Evolutionary conservation across 306 rosid genomes (phyloP).

Genomic region (Cucurbita maxima): DNA sequence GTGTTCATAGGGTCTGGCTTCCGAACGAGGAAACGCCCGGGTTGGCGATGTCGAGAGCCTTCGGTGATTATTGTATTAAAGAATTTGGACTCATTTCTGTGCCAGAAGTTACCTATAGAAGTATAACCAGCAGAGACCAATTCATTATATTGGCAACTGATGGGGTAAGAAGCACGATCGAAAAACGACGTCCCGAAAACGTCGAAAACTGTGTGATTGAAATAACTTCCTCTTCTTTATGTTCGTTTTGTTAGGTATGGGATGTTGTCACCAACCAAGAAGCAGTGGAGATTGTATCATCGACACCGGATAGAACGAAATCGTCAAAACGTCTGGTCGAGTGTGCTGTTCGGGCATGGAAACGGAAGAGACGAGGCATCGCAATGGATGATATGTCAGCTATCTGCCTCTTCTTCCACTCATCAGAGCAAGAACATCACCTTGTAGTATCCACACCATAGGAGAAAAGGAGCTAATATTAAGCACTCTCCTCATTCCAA

Average conservation of each 20-base stretch:
- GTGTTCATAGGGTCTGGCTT: conserved; percentile 77
- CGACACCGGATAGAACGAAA: conserved; percentile 40
- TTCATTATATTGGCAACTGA: conserved; percentile 85
- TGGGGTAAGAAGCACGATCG: conserved; percentile 40
- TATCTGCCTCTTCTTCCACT: conserved; percentile 74
- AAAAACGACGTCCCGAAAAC: not conserved
- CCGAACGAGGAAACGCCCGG: conserved; percentile 74
- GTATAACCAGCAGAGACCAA: conserved; percentile 44
- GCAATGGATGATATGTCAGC: conserved; percentile 92
- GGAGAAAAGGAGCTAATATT: not conserved
- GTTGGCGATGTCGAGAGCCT: conserved; percentile 92
- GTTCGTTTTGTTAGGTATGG: conserved; percentile 49
- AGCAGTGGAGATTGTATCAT: conserved; percentile 67
- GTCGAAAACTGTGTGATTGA: not conserved
- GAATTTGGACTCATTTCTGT: conserved; percentile 80
- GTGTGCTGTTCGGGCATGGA: conserved; percentile 66
- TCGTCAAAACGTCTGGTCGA: conserved; percentile 59
- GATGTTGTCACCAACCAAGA: conserved; percentile 86
- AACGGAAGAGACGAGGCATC: conserved; percentile 61
- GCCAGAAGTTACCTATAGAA: conserved; percentile 77
- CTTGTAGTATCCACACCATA: conserved; percentile 20
- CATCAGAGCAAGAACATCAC: conserved; percentile 13
- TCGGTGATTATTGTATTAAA: conserved; percentile 81
- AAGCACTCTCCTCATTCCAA: not conserved
- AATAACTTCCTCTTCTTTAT: not conserved